These are phyloP conservation scores for Candida silvatica DNA, from an alignment of 805 yeast species.

Conservation along the genomic window DNA sequence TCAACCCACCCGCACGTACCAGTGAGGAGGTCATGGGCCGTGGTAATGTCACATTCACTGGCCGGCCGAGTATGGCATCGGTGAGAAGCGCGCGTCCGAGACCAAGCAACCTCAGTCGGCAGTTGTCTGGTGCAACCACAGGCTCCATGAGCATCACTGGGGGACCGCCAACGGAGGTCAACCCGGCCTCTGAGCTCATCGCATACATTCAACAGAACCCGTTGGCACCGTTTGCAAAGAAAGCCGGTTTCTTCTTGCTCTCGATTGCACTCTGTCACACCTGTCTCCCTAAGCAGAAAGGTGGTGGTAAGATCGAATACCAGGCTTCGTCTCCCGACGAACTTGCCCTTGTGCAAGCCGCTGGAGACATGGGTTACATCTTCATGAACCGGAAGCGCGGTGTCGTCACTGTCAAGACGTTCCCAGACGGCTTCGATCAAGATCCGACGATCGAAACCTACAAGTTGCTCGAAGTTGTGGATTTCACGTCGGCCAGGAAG, in stretches of 20 bases:
- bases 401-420: slow-evolving; percentile 58
- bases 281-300: slow-evolving; percentile 60
- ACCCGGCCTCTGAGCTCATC: slow-evolving; percentile 59
- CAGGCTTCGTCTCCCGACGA: slow-evolving; percentile 98
- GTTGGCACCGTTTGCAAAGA: slow-evolving; percentile 54
- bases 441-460: slow-evolving; percentile 61
- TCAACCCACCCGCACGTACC: slow-evolving; percentile 1
- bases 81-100: slow-evolving; percentile 11
- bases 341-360: slow-evolving; percentile 86
- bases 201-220: slow-evolving; percentile 68
- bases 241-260: slow-evolving; percentile 71
- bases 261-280: slow-evolving; percentile 84
- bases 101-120: slow-evolving; percentile 1
- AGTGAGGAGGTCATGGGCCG: slow-evolving; percentile 4
- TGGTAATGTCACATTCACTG: slow-evolving; percentile 25
- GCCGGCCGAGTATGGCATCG: slow-evolving; percentile 54
- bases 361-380: slow-evolving; percentile 90
- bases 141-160: slow-evolving; percentile 21
- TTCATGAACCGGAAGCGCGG: slow-evolving; percentile 60
- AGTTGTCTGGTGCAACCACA: neutral
- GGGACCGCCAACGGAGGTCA: slow-evolving; percentile 25
- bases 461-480: slow-evolving; percentile 72
- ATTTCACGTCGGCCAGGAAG: slow-evolving; percentile 80
- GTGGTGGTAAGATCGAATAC: slow-evolving; percentile 45
- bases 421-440: slow-evolving; percentile 71